phyloP scores from a whole-genome alignment of 2,329 filamentous ascomycete genomes.

The Capronia americana region DNA sequence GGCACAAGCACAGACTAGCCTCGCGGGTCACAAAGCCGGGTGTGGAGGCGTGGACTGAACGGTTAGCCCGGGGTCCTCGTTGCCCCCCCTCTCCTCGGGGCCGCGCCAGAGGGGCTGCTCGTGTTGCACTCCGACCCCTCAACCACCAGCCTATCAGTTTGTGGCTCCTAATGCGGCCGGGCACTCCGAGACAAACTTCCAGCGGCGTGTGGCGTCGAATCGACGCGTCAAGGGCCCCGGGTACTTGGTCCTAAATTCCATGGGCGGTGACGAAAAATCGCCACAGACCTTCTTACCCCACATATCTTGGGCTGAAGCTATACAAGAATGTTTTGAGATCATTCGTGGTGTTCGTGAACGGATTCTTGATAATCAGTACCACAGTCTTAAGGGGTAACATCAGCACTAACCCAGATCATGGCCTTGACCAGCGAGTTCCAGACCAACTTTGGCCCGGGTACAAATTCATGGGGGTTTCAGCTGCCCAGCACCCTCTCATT shows the following conservation, averaged over 20 bases:
- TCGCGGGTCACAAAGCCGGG: not conserved
- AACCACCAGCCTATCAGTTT: too few species aligned
- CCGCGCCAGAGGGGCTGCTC: not conserved
- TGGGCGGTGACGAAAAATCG: constrained; percentile 8
- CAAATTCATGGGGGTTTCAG: constrained; percentile 18
- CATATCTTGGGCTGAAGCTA: not conserved
- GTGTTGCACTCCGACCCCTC: not conserved
- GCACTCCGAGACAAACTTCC: too few species aligned
- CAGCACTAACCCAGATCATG: constrained; percentile 1
- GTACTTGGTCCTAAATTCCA: not conserved
- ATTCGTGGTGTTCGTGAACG: constrained; percentile 2
- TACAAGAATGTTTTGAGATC: constrained; percentile 3
- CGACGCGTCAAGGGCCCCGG: not conserved
- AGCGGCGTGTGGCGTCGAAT: not conserved
- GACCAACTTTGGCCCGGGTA: not conserved
- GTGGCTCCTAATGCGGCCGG: not conserved
- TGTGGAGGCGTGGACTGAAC: not conserved
- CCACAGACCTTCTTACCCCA: not conserved
- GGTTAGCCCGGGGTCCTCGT: not conserved
- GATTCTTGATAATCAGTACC: not conserved
- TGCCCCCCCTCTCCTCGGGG: not conserved
- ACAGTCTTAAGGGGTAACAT: not conserved
- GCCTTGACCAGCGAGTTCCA: constrained; percentile 1
- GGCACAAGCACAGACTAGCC: too few species aligned
- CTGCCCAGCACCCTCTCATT: not conserved